phyloP scores from a whole-genome alignment of 2,329 filamentous ascomycete species.

The Mollisiaceae sp. region DNA sequence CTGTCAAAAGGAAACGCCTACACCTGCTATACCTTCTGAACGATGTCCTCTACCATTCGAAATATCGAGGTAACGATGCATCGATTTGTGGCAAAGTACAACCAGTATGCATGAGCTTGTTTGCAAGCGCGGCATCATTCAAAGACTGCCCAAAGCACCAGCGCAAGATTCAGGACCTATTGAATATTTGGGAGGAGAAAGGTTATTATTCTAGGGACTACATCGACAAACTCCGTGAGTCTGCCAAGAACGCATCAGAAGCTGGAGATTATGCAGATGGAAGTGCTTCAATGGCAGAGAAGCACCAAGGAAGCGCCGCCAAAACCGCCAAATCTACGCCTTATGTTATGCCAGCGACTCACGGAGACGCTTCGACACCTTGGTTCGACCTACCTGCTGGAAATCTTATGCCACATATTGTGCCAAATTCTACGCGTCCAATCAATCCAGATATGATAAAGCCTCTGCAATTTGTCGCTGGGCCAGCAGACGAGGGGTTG shows the following conservation, averaged over 20 bases:
- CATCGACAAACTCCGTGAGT: slow-evolving; percentile 63
- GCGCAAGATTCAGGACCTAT: slow-evolving; percentile 65
- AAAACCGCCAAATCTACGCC: slow-evolving; percentile 66
- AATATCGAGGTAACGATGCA: slow-evolving; percentile 54
- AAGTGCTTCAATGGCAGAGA: slow-evolving; percentile 18
- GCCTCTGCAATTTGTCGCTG: slow-evolving; percentile 71
- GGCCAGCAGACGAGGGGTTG: slow-evolving; percentile 70
- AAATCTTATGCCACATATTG: slow-evolving; percentile 79
- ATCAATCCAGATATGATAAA: slow-evolving; percentile 75
- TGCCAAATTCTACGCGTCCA: slow-evolving; percentile 74
- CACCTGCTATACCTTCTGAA: slow-evolving; percentile 80
- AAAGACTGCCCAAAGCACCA: slow-evolving; percentile 68
- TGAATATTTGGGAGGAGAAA: slow-evolving; percentile 74
- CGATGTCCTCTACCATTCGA: slow-evolving; percentile 76
- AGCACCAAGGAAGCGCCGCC: slow-evolving; percentile 45
- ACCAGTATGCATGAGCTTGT: slow-evolving; percentile 64
- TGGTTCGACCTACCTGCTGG: slow-evolving; percentile 86
- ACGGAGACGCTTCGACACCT: slow-evolving; percentile 74
- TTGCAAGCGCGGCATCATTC: slow-evolving; percentile 61
- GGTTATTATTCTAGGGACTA: slow-evolving; percentile 62
- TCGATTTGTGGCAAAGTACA: slow-evolving; percentile 62
- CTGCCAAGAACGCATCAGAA: slow-evolving; percentile 52
- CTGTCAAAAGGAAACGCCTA: slow-evolving; percentile 70
- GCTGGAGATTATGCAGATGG: slow-evolving; percentile 38
- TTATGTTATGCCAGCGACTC: slow-evolving; percentile 74